Base-by-base conservation (phyloP, 352 stramenopile species). In the Phytopythium mirpurense region DNA sequence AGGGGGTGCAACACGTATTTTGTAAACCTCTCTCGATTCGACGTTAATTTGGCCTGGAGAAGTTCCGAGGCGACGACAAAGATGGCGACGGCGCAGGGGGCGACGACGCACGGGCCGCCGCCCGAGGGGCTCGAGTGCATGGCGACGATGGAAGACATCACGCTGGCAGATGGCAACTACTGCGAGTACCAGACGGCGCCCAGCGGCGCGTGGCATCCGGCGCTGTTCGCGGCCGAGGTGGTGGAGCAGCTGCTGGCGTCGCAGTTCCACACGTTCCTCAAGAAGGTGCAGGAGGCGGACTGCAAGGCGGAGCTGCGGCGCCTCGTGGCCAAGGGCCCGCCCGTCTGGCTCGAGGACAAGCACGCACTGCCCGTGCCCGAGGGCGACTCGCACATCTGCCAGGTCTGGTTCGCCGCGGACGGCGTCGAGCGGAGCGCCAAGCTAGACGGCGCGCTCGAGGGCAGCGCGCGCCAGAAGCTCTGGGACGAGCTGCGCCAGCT, bases 71-170 rank as follows among this genome's bases (percentile, higher is more conserved):
- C 18, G 11, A 29, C 40, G 11, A 11, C 10, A 27, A 16, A n/a
- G 21, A 73, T 73, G 65, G 29, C 51, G 50, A 57, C 43, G 11
- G 9, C 29, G 29, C 29, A 32, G 5, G 29, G 29, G 29, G 29
- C 29, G 29, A 32, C 29, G 29, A 57, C 43, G 11, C 91, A 98
- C 54, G 83, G 90, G 34, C 86, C 80, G 56, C 92, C 92, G 11
- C 54, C 61, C 5, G 83, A 90, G 19, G 88, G 86, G 35, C 86
- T 98, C 70, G 86, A 93, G 63, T 98, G 93, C 67, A 72, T 97
- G 36, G 88, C 83, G 45, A 97, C 90, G 14, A 97, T 98, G 89
- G 93, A 98, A 59, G 92, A 98, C 70, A 98, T 98, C 65, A 97
- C 90, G 14, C 71, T 90, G 52, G 88, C 93, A 37, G 76, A 87